phyloP scores from a whole-genome alignment of 306 rosid species.

The Citrullus colocynthis region DNA sequence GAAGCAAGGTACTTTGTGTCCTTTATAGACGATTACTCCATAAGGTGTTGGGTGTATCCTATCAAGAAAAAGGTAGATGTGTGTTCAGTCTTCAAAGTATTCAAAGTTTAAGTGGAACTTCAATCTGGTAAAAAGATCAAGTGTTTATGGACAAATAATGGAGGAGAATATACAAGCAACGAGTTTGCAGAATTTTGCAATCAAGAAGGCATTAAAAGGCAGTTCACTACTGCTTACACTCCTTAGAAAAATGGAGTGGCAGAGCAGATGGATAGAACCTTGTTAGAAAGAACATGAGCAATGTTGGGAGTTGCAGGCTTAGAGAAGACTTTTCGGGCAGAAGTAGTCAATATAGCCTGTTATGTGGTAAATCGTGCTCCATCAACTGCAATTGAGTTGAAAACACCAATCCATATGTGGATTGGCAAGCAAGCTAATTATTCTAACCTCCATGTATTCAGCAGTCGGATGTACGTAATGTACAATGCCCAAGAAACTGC shows the following conservation, averaged over 20 bases:
- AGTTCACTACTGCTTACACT: too few species aligned
- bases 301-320: neutral
- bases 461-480: neutral
- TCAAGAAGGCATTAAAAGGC: neutral
- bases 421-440: neutral
- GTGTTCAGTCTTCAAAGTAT: neutral
- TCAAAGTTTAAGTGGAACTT: neutral
- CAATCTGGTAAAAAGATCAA: neutral
- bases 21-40: neutral
- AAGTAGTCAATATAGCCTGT: neutral
- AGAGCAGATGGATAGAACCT: neutral
- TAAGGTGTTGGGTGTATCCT: neutral
- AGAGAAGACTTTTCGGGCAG: neutral
- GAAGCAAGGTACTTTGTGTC: neutral
- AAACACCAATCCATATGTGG: neutral
- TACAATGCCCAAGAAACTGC: neutral
- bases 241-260: neutral
- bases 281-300: neutral
- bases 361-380: slow-evolving; percentile 3
- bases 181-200: neutral
- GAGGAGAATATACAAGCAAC: neutral
- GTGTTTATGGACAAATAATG: neutral
- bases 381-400: neutral
- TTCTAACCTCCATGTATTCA: neutral
- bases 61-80: neutral